A percentile compares a stretch with the other conserved stretches of the same genome.
phyloP scores from a whole-genome alignment of 148 eudicot genomes.

The Diospyros kaki region DNA sequence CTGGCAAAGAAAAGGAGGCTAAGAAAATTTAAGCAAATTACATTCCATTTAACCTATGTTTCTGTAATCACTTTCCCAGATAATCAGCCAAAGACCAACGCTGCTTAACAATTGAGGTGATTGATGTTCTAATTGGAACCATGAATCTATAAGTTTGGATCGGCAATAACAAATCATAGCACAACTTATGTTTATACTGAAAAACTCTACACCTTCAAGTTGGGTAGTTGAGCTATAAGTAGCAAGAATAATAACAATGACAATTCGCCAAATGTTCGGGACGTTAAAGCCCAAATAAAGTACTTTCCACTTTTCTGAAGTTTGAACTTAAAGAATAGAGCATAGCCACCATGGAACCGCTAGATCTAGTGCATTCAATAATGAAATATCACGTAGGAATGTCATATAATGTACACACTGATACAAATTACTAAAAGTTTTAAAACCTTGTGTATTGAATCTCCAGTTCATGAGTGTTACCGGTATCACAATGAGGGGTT shows the following conservation, averaged over 20 bases:
- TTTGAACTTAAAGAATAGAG: neutral
- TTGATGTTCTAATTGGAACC: too few relatives aligned
- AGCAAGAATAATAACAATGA: neutral
- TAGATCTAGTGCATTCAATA: neutral
- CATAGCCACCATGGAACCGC: neutral
- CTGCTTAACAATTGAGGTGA: too few relatives aligned
- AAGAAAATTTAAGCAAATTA: too few relatives aligned
- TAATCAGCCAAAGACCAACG: too few relatives aligned
- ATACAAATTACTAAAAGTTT: neutral
- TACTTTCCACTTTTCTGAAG: neutral
- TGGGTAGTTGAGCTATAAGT: too few relatives aligned
- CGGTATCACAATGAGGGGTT: conserved; percentile 1
- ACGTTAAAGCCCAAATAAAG: neutral
- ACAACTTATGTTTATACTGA: too few relatives aligned
- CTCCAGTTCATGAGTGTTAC: neutral
- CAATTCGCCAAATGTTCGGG: neutral
- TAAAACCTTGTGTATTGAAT: neutral
- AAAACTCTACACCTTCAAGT: too few relatives aligned
- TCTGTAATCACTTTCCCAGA: too few relatives aligned
- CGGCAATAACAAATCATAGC: too few relatives aligned
- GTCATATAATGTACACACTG: neutral
- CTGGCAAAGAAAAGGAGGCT: too few relatives aligned
- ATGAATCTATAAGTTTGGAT: too few relatives aligned
- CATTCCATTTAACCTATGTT: too few relatives aligned
- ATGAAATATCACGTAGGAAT: conserved; percentile 5